A percentile compares a stretch with the other conserved stretches of the same genome.
Evolutionary conservation across 257 asterid genomes (phyloP).

Genomic region (Asclepias syriaca): DNA sequence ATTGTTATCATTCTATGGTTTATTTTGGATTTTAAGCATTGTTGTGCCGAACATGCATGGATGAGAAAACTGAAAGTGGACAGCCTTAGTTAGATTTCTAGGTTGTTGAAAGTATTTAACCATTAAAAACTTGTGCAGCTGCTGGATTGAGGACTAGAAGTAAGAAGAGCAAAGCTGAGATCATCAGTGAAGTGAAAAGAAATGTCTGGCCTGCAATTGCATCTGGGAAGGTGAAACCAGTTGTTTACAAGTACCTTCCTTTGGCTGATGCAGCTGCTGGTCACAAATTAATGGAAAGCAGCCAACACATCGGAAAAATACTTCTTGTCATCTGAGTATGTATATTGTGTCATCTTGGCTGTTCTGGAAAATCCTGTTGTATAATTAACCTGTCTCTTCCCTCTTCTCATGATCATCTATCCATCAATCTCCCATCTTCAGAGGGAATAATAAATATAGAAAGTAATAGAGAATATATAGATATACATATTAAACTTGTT

Average conservation of each 20-base stretch:
- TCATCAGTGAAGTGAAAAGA: conserved; percentile 87
- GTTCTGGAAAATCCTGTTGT: neutral
- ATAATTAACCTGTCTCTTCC: no score
- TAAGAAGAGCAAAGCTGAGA: conserved; percentile 68
- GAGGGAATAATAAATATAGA: neutral
- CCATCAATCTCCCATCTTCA: neutral
- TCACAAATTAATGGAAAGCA: conserved; percentile 79
- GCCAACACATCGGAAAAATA: conserved; percentile 88
- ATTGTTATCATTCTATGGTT: neutral
- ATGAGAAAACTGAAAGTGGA: neutral
- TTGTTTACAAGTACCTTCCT: conserved; percentile 58
- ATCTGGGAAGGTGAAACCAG: conserved; percentile 69
- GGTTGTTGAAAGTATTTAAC: neutral
- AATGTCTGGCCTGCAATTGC: conserved; percentile 88
- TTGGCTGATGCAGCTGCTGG: conserved; percentile 70
- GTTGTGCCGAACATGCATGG: neutral
- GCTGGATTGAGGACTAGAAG: conserved; percentile 73
- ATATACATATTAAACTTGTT: neutral
- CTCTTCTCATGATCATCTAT: neutral
- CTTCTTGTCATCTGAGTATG: conserved; percentile 38
- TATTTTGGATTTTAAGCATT: neutral
- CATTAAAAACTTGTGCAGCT: conserved; percentile 29
- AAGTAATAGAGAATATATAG: neutral
- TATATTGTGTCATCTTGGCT: neutral
- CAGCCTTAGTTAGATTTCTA: neutral